A percentile compares a stretch with the other conserved stretches of the same genome.
These are phyloP conservation scores for Peterozyma xylosa DNA, from an alignment of 805 yeast genomes.

Conservation along the genomic window DNA sequence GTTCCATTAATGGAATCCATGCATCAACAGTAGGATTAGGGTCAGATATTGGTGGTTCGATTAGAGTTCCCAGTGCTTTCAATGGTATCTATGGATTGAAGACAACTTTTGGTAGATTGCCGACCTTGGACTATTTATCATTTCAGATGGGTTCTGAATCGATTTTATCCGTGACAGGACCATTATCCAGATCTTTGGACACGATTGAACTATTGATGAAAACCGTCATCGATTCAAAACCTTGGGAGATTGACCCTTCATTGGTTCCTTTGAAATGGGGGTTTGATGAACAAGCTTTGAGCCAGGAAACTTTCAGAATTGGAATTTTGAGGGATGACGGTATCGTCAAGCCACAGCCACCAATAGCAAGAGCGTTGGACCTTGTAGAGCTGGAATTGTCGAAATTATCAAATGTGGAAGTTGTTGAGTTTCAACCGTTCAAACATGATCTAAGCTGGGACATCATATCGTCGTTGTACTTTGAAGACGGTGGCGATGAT, in stretches of 20 bases:
- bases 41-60: slow-evolving; percentile 49
- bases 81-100: slow-evolving; percentile 42
- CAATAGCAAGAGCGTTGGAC: slow-evolving; percentile 33
- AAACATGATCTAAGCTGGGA: slow-evolving; percentile 47
- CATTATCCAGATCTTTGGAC: slow-evolving; percentile 35
- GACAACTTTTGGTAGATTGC: slow-evolving; percentile 41
- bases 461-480: slow-evolving; percentile 44
- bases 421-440: slow-evolving; percentile 46
- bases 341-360: slow-evolving; percentile 43
- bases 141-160: slow-evolving; percentile 33
- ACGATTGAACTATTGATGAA: slow-evolving; percentile 44
- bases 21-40: slow-evolving; percentile 36
- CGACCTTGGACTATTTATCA: slow-evolving; percentile 21
- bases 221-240: slow-evolving; percentile 32
- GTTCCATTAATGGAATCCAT: slow-evolving; percentile 34
- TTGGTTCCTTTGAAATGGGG: slow-evolving; percentile 45
- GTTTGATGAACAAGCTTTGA: slow-evolving; percentile 23
- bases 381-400: slow-evolving; percentile 44
- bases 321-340: slow-evolving; percentile 43
- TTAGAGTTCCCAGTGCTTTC: slow-evolving; percentile 47
- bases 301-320: slow-evolving; percentile 27
- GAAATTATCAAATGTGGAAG: slow-evolving; percentile 43
- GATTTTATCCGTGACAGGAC: slow-evolving; percentile 35
- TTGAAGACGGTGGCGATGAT: slow-evolving; percentile 52
- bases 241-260: slow-evolving; percentile 48